These are phyloP conservation scores for Pichia exigua DNA, from an alignment of 805 yeast genomes.

Conservation along the genomic window DNA sequence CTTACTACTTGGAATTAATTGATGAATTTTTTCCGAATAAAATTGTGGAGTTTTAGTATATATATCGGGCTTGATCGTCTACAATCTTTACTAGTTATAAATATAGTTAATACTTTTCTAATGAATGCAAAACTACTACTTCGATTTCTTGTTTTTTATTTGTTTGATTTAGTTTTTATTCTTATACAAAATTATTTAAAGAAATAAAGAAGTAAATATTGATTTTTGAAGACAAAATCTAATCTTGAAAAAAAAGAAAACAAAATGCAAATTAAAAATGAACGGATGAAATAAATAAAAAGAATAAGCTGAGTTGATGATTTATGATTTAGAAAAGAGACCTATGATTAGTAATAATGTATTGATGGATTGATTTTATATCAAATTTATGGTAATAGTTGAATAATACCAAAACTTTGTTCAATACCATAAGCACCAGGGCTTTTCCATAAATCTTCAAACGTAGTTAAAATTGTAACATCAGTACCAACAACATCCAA, in stretches of 20 bases:
- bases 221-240: not conserved
- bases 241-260: not conserved
- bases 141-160: not conserved
- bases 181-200: not conserved
- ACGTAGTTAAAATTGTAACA: constrained; percentile 71
- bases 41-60: constrained; percentile 43
- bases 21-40: constrained; percentile 59
- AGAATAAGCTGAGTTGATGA: not conserved
- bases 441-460: constrained; percentile 75
- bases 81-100: not conserved
- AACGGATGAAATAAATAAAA: not conserved
- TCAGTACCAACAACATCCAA: constrained; percentile 50
- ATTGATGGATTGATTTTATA: not conserved
- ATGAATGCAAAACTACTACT: not conserved
- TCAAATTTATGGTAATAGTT: constrained; percentile 13
- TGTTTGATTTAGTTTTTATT: not conserved
- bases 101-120: not conserved
- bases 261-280: not conserved
- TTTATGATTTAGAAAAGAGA: not conserved
- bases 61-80: not conserved
- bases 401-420: constrained; percentile 71
- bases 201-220: too few relatives aligned
- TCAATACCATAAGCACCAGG: constrained; percentile 84
- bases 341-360: not conserved
- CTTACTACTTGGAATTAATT: constrained; percentile 54